Base-by-base conservation (phyloP, 116 monocot genomes). In the Trichopus zeylanicus region DNA sequence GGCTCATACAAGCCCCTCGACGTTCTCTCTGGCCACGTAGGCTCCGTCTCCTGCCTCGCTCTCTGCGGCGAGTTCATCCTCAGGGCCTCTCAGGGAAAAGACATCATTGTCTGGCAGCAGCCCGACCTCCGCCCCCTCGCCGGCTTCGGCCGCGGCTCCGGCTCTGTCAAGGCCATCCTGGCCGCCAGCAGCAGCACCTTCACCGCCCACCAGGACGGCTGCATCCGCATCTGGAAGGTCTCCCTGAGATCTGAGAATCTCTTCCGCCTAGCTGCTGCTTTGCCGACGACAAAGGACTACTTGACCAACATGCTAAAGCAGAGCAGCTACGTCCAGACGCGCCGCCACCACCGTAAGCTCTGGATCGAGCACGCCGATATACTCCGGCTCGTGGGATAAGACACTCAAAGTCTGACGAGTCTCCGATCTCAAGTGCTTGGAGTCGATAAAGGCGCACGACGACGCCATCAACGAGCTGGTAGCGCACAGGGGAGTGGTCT, bases 311-410 rank as follows among this genome's bases (percentile, higher is more conserved):
- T 67, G 71, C 28, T 92, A 60, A 73, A 68, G 7, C 87, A 77
- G 65, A 76, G 72, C 61, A 92, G 77, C 61, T 92, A 88, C 67
- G 73, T 88, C 24, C 69, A 75, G 59, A 81, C 76, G 1, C 73
- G 84, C 31, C 78, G 81, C 22, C n/a, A 84, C 64, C 83, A 81
- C 61, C 51, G 55, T 15, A 54, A 63, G 31, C 81, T 92, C 34
- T 92, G 92, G 92, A 87, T 92, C 55, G 74, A 87, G 69, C 92
- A 92, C 67, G 69, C 69, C 25, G 92, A 92, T 48, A 81, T 93
- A 84, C 77, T 88, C 88, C 0, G 87, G 79, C 0, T 88, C 93
- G 0, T 93, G 88, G 93, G 93, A 88, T 29, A 84, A 67, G 56
- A 81, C 84, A 1, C 31, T 93, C n/a, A 93, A 93, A 69, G 85